These are phyloP conservation scores for Exophiala sp. DNA, from an alignment of 2,329 filamentous ascomycete species.

Conservation along the genomic window DNA sequence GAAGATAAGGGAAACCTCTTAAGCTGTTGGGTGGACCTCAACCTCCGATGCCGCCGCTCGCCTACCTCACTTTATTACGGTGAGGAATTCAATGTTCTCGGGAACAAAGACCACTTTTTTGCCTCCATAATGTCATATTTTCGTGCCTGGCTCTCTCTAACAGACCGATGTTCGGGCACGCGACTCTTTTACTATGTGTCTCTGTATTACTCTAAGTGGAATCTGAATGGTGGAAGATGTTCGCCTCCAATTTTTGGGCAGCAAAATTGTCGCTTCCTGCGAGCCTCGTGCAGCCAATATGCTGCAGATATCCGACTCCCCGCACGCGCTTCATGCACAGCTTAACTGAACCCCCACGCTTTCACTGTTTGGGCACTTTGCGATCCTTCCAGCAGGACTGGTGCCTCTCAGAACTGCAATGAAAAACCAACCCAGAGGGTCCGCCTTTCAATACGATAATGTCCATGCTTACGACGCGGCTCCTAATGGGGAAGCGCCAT, in stretches of 20 bases:
- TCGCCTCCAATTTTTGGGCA: conserved; percentile 5
- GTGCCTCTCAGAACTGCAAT: neutral
- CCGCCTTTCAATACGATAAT: neutral
- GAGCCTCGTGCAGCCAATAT: conserved; percentile 4
- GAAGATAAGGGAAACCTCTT: neutral
- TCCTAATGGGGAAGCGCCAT: too few species aligned
- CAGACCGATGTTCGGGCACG: conserved; percentile 11
- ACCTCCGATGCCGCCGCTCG: neutral
- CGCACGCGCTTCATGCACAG: conserved; percentile 4
- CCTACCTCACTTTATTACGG: conserved; percentile 3
- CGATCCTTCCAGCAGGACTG: neutral
- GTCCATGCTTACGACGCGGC: too few species aligned
- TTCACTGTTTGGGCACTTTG: conserved; percentile 8
- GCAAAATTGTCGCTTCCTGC: neutral
- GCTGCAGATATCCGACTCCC: conserved; percentile 19
- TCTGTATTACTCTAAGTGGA: conserved; percentile 4
- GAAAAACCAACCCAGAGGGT: neutral
- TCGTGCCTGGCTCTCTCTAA: conserved; percentile 4
- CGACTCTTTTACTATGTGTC: conserved; percentile 15
- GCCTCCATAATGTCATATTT: conserved; percentile 1
- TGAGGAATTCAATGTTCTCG: neutral
- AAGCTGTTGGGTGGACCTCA: neutral
- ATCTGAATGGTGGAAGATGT: conserved; percentile 10
- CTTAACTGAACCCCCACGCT: conserved; percentile 17
- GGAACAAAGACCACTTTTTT: neutral